phyloP scores from a whole-genome alignment of 2,329 filamentous ascomycete genomes.

The Davidsoniella neocaledoniae region DNA sequence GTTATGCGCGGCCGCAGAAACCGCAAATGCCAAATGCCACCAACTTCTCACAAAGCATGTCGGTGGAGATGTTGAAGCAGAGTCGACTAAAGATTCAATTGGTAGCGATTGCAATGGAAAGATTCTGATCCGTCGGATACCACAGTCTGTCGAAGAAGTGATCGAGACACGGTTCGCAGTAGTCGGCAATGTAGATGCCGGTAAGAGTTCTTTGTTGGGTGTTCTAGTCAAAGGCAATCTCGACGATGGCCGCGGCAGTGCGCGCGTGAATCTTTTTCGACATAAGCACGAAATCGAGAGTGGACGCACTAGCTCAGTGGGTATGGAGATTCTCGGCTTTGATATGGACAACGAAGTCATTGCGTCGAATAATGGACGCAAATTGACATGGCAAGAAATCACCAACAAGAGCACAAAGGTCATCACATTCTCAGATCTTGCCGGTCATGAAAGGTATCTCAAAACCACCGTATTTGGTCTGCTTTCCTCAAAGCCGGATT shows the following conservation, averaged over 20 bases:
- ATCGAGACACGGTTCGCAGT: slow-evolving; percentile 95
- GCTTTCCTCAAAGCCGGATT: slow-evolving; percentile 87
- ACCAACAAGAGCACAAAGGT: slow-evolving; percentile 90
- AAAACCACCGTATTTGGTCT: slow-evolving; percentile 93
- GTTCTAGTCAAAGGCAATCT: slow-evolving; percentile 90
- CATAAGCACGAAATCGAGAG: slow-evolving; percentile 98
- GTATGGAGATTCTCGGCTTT: slow-evolving; percentile 98
- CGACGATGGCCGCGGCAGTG: slow-evolving; percentile 85
- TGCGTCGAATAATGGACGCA: slow-evolving; percentile 64
- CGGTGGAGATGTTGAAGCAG: slow-evolving; percentile 57
- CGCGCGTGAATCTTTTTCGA: slow-evolving; percentile 86
- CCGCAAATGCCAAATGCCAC: slow-evolving; percentile 56
- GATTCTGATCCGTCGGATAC: slow-evolving; percentile 61
- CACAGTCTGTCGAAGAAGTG: slow-evolving; percentile 62
- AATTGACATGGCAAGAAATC: slow-evolving; percentile 93
- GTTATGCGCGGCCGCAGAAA: slow-evolving; percentile 47
- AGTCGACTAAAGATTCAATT: slow-evolving; percentile 40
- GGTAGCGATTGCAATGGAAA: slow-evolving; percentile 63
- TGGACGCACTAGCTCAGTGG: slow-evolving; percentile 85
- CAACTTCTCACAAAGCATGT: slow-evolving; percentile 83
- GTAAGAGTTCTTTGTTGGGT: slow-evolving; percentile 90
- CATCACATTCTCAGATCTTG: slow-evolving; percentile 88
- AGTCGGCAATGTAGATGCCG: slow-evolving; percentile 92
- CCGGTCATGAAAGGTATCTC: slow-evolving; percentile 88
- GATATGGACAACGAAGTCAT: slow-evolving; percentile 74